A percentile compares a stretch with the other conserved stretches of the same genome.
Evolutionary conservation across 805 yeast species (phyloP).

Genomic region (Candida railenensis): DNA sequence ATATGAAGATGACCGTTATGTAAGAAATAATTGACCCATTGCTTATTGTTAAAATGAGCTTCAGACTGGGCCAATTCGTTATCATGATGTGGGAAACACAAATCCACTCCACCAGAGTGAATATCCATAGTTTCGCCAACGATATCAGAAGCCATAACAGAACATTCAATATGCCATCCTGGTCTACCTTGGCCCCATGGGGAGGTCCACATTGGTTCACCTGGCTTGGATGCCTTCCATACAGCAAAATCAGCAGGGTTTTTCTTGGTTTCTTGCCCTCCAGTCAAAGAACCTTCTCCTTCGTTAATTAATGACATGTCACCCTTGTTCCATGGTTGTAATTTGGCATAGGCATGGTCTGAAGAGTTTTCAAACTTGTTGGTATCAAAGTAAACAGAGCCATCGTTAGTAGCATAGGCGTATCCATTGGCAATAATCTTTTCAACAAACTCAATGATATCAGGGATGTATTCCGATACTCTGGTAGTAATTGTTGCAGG

Average conservation of each 20-base stretch:
- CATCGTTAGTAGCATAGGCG: slow-evolving; percentile 81
- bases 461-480: slow-evolving; percentile 94
- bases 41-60: slow-evolving; percentile 83
- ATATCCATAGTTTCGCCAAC: slow-evolving; percentile 85
- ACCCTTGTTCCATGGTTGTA: slow-evolving; percentile 98
- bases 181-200: slow-evolving; percentile 99
- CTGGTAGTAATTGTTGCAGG: slow-evolving; percentile 87
- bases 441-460: slow-evolving; percentile 77
- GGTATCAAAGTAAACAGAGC: slow-evolving; percentile 96
- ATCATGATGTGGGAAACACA: slow-evolving; percentile 99
- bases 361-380: slow-evolving; percentile 69
- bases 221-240: slow-evolving; percentile 96
- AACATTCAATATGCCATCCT: slow-evolving; percentile 99
- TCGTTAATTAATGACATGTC: slow-evolving; percentile 81
- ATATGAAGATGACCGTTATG: slow-evolving; percentile 98
- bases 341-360: slow-evolving; percentile 85
- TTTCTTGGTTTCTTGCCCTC: slow-evolving; percentile 57
- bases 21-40: slow-evolving; percentile 96
- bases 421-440: slow-evolving; percentile 75
- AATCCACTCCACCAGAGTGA: slow-evolving; percentile 95
- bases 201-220: slow-evolving; percentile 94
- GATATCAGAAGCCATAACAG: slow-evolving; percentile 95
- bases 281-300: slow-evolving; percentile 86
- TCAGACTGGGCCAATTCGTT: slow-evolving; percentile 97
- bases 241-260: slow-evolving; percentile 88